Evolutionary conservation across 2,329 filamentous ascomycete genomes (phyloP).

Genomic region (Grosmannia serpens): DNA sequence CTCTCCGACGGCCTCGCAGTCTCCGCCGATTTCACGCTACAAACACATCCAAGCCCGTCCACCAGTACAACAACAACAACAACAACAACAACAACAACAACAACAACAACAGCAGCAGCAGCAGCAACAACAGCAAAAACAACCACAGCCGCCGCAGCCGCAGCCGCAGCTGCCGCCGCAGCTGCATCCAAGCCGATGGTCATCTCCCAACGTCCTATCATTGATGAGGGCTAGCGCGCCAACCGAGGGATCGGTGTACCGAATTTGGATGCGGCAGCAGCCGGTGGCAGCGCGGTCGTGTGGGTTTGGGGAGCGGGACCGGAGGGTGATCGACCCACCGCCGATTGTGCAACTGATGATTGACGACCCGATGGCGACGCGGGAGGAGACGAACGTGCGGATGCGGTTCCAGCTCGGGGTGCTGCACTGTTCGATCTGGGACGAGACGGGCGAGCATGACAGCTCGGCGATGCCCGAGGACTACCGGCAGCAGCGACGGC

Average conservation of each 20-base stretch:
- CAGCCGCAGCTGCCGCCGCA: not conserved
- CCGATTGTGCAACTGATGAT: slow-evolving; percentile 68
- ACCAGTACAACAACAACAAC: not conserved
- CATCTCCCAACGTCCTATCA: not conserved
- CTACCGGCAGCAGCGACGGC: slow-evolving; percentile 57
- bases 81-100: not conserved
- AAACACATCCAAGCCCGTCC: slow-evolving; percentile 1
- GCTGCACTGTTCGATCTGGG: slow-evolving; percentile 67
- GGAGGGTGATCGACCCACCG: slow-evolving; percentile 71
- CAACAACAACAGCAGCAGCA: too few relatives aligned
- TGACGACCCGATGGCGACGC: slow-evolving; percentile 41
- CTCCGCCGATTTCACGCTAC: not conserved
- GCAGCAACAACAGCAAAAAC: not conserved
- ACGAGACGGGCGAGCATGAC: slow-evolving; percentile 55
- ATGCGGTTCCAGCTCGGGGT: slow-evolving; percentile 56
- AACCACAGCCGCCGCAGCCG: not conserved
- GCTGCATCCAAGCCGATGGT: not conserved
- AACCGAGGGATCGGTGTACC: slow-evolving; percentile 18
- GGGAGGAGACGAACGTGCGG: slow-evolving; percentile 41
- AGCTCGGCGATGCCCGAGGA: slow-evolving; percentile 62
- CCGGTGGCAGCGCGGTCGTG: slow-evolving; percentile 68
- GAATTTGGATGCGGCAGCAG: slow-evolving; percentile 60
- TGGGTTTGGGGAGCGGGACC: slow-evolving; percentile 72
- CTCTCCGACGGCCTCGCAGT: not conserved
- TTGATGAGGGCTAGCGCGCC: not conserved